Base-by-base conservation (phyloP, 1,284 basidiomycete genomes). In the Moniliella sp. region DNA sequence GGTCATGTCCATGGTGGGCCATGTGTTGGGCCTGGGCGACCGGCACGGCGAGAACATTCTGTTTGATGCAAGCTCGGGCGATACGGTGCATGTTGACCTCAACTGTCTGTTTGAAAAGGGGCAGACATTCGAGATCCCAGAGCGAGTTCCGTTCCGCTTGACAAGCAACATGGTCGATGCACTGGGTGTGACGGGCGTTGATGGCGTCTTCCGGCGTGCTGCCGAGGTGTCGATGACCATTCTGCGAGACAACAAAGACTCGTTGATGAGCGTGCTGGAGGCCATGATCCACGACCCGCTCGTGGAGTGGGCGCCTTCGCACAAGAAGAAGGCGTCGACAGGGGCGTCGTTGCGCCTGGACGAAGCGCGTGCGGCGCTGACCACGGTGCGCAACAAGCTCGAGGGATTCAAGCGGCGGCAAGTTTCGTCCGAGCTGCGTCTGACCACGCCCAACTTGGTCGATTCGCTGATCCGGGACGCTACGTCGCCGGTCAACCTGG, bases 1-100 rank as follows among this genome's bases (percentile, higher is more conserved):
- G 0, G 91, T 97, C 30, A 97, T 94, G 78, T 91, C 81, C 3
- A 97, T 99, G 78, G 82, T 97, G 15, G 91, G 91, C 13, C 91
- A 81, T 48, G 88, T 99, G 19, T 67, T 99, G 5, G 91, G 88
- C 8, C 67, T 99, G n/a, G 91, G 91, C 9, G 91, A 99, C 61
- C 72, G 91, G 28, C 91, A 99, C 58, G 76, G 79, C 47, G 91
- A 97, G 63, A 99, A 99, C 55, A 93, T 97, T 30, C 67, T 99
- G 7, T 73, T 97, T 27, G 91, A 99, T 53, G 70, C 69, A 2
- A 75, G 74, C 36, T 78, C 75, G 0, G 91, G 91, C 3, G 86
- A 93, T 54, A 74, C 79, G 2, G 78, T 97, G 2, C 91, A 99
- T 48, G 86, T 97, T 30, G 91, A 99, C 62, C 82, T 99, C 50